Percentiles rank a stretch among this genome's conserved stretches.
Conservation (phyloP, 2,329 filamentous ascomycete species). For the Elsinoe fawcettii region DNA sequence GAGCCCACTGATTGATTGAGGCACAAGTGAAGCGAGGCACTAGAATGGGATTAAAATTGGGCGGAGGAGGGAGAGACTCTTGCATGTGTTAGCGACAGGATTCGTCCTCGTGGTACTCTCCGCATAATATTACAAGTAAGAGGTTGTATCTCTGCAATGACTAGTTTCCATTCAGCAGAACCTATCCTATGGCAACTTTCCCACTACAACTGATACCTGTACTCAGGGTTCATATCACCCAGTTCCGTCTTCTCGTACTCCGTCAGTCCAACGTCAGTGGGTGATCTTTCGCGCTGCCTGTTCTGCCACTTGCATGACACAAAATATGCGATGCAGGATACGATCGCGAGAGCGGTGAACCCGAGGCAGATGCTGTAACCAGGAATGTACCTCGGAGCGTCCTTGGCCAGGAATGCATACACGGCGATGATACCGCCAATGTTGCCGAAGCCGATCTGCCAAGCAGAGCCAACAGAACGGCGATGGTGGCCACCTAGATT, state of each 20-base stretch:
- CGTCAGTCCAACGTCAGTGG: slow-evolving; percentile 44
- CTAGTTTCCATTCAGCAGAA: background rate
- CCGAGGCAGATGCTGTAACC: slow-evolving; percentile 72
- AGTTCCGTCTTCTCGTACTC: slow-evolving; percentile 56
- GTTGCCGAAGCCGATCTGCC: slow-evolving; percentile 44
- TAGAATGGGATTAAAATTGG: too few relatives aligned
- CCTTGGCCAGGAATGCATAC: slow-evolving; percentile 44
- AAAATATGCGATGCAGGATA: slow-evolving; percentile 55
- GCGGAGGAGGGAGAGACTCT: too few relatives aligned
- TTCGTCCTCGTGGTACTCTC: too few relatives aligned
- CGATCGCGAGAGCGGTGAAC: slow-evolving; percentile 61
- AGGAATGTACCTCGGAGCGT: slow-evolving; percentile 60
- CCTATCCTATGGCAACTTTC: background rate
- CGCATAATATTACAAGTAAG: too few relatives aligned
- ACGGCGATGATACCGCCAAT: slow-evolving; percentile 46
- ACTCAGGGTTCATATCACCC: slow-evolving; percentile 53
- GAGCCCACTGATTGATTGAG: too few relatives aligned
- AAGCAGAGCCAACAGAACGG: slow-evolving; percentile 41
- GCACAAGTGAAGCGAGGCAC: too few relatives aligned
- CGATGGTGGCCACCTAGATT: slow-evolving; percentile 46
- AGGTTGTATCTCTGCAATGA: background rate
- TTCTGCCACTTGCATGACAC: slow-evolving; percentile 54
- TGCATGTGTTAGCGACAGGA: too few relatives aligned
- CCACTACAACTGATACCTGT: slow-evolving; percentile 49
- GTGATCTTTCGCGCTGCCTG: slow-evolving; percentile 45